Evolutionary conservation across 306 rosid species (phyloP), one percentile per base, ranked within the genome.

Genomic region (Delonix regia): DNA sequence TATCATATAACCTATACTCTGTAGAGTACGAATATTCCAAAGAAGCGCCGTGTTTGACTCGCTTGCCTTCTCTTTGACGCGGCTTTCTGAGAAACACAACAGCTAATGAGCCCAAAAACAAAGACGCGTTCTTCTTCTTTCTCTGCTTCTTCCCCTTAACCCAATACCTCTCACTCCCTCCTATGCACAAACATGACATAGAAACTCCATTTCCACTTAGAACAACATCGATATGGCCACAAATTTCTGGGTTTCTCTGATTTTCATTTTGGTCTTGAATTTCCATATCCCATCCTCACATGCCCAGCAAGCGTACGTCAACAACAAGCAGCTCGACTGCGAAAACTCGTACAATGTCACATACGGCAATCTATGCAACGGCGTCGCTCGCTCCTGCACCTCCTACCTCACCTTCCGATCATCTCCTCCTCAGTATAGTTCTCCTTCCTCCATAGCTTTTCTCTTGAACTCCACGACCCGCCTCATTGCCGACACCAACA

Each of bases 391-490:
- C 0, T 78, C 94, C 0, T 92, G 97, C 83, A 4, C 0, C 3
- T 85, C 93, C 0, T 92, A 84, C 80, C 97, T 92, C 76, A 90
- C 93, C 7, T 92, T 92, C 90, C 80, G 80, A 66, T 88, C 97
- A 5, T 2, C 2, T 18, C 13, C 82, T 19, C 85, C 81, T 7
- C 1, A 7, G 0, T 88, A 84, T 88, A 60, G 60, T 80, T 22
- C 85, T 0, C 87, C 91, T 0, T 0, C 78, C 28, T 7, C 73
- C 66, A 88, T 92, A 7, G 81, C 88, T 5, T 79, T 30, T 27
- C 91, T 90, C 69, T 75, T 90, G 38, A 39, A 34, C 78, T 67
- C 94, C 65, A 6, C 55, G 0, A 3, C 91, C 10, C 0, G 78
- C 9, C 47, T 5, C 49, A 77, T 88, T 21, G 83, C 94, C 14